phyloP scores from a whole-genome alignment of 1,284 basidiomycete species.

The Cystobasidium pallidum region DNA sequence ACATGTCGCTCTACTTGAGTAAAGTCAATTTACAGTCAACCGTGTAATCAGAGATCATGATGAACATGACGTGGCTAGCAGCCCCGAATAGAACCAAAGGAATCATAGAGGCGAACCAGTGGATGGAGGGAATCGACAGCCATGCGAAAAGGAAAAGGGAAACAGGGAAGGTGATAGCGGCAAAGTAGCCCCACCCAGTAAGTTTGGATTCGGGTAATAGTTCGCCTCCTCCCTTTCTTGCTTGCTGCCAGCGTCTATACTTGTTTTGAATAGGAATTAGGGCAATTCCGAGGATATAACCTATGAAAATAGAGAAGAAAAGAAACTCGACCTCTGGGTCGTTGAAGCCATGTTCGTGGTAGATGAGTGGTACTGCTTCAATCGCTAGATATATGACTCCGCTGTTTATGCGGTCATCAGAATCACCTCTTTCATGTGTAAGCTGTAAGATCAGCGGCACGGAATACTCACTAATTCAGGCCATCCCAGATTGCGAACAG shows the following conservation, averaged over 20 bases:
- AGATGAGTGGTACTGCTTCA: conserved; percentile 44
- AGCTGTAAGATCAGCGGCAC: background rate
- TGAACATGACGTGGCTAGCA: conserved; percentile 38
- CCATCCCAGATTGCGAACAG: conserved; percentile 44
- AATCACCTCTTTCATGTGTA: too few relatives aligned
- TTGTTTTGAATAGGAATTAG: conserved; percentile 26
- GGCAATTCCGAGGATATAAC: conserved; percentile 36
- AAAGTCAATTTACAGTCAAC: conserved; percentile 4
- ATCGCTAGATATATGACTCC: conserved; percentile 44
- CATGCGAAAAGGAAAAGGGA: conserved; percentile 43
- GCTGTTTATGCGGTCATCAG: background rate
- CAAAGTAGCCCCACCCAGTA: conserved; percentile 39
- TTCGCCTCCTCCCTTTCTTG: conserved; percentile 11
- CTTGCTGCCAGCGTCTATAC: conserved; percentile 21
- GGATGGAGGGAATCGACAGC: conserved; percentile 37
- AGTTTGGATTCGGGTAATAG: conserved; percentile 31
- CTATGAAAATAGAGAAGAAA: conserved; percentile 38
- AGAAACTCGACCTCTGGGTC: conserved; percentile 39
- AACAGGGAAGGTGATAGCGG: conserved; percentile 28
- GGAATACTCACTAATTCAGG: conserved; percentile 40
- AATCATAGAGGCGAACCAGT: conserved; percentile 40
- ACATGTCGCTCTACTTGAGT: background rate
- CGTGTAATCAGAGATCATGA: conserved; percentile 31
- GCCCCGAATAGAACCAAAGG: conserved; percentile 36
- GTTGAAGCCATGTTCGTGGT: conserved; percentile 37